phyloP scores from a whole-genome alignment of 306 rosid genomes.

The Acacia crassicarpa region DNA sequence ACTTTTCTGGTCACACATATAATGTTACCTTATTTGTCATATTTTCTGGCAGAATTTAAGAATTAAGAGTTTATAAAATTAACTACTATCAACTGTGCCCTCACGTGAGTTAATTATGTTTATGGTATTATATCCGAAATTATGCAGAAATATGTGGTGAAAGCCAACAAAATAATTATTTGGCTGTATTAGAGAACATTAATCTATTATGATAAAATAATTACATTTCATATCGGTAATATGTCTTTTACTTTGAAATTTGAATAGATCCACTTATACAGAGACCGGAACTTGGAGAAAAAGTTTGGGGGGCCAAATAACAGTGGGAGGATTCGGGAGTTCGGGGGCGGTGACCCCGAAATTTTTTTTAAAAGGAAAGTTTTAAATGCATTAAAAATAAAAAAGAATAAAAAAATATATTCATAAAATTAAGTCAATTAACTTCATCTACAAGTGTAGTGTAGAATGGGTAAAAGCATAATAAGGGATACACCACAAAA shows the following conservation, averaged over 20 bases:
- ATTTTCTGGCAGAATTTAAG: conserved; percentile 11
- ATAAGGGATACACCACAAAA: too few relatives aligned
- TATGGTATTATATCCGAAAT: not conserved
- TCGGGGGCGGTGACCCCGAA: too few relatives aligned
- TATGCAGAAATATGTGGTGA: conserved; percentile 20
- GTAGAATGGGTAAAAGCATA: too few relatives aligned
- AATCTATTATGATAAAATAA: not conserved
- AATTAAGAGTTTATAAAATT: not conserved
- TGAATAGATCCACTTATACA: not conserved
- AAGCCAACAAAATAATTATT: conserved; percentile 17
- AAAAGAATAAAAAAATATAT: too few relatives aligned
- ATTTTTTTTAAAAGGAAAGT: too few relatives aligned
- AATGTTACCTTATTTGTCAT: conserved; percentile 32
- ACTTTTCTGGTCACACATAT: not conserved
- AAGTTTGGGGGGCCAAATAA: too few relatives aligned
- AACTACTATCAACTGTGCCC: not conserved
- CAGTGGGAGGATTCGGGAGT: too few relatives aligned
- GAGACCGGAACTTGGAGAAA: too few relatives aligned
- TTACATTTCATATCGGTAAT: not conserved
- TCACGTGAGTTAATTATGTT: not conserved
- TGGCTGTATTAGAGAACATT: not conserved
- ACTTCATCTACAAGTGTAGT: too few relatives aligned
- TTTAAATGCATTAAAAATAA: too few relatives aligned
- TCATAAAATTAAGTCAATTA: too few relatives aligned
- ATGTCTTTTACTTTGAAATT: not conserved